phyloP scores from a whole-genome alignment of 2,329 filamentous ascomycete species.

The Acephala macrosclerotiorum region DNA sequence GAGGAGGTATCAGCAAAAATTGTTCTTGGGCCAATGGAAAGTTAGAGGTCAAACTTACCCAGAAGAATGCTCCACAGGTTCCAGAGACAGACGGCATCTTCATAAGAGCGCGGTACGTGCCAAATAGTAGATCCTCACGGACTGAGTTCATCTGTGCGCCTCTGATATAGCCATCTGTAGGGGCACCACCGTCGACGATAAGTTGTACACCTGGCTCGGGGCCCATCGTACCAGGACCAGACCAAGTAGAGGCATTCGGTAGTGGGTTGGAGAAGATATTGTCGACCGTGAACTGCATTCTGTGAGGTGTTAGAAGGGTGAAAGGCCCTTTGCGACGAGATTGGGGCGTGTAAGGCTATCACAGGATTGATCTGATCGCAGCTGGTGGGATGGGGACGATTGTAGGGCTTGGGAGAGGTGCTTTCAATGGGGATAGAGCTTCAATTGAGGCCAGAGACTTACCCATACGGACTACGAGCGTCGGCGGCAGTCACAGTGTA shows the following conservation, averaged over 20 bases:
- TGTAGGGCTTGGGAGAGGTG: neutral
- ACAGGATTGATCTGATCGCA: neutral
- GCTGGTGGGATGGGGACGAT: neutral
- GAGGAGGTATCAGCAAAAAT: slow-evolving; percentile 43
- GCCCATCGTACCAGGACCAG: slow-evolving; percentile 52
- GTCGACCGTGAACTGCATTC: slow-evolving; percentile 61
- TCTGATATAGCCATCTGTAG: slow-evolving; percentile 59
- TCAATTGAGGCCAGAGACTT: slow-evolving; percentile 17
- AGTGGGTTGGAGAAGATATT: slow-evolving; percentile 66
- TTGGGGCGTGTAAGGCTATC: neutral
- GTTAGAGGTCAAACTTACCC: slow-evolving; percentile 57
- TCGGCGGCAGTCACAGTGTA: slow-evolving; percentile 69
- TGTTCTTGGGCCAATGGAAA: neutral
- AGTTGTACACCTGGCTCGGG: slow-evolving; percentile 62
- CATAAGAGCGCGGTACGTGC: slow-evolving; percentile 70
- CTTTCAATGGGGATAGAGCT: neutral
- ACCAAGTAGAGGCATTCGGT: slow-evolving; percentile 50
- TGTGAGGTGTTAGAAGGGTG: slow-evolving; percentile 10
- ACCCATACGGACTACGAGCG: slow-evolving; percentile 68
- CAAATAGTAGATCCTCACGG: slow-evolving; percentile 70
- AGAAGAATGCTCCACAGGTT: slow-evolving; percentile 83
- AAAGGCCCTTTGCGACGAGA: neutral
- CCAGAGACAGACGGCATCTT: slow-evolving; percentile 56
- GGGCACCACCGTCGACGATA: slow-evolving; percentile 55
- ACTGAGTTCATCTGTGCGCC: slow-evolving; percentile 70